phyloP scores from a whole-genome alignment of 257 asterid genomes.

The Linaria vulgaris region DNA sequence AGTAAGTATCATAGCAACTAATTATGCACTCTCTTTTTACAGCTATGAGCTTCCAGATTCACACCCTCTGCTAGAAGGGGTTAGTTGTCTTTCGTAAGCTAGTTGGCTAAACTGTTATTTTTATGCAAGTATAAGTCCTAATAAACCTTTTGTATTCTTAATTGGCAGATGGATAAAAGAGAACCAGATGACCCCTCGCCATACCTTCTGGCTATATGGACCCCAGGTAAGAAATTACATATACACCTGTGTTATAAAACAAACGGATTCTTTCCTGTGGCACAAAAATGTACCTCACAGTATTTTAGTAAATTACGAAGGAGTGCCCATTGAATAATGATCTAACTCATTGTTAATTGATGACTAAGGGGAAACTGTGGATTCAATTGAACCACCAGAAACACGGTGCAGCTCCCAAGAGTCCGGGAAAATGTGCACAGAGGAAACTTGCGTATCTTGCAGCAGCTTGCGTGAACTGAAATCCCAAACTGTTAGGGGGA shows the following conservation, averaged over 20 bases:
- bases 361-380: slow-evolving; percentile 76
- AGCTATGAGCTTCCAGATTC: slow-evolving; percentile 96
- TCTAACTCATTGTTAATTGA: slow-evolving; percentile 1
- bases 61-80: slow-evolving; percentile 86
- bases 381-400: slow-evolving; percentile 86
- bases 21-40: slow-evolving; percentile 33
- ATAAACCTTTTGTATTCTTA: slow-evolving; percentile 27
- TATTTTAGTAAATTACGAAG: slow-evolving; percentile 9
- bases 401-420: slow-evolving; percentile 66
- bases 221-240: slow-evolving; percentile 69
- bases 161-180: slow-evolving; percentile 76
- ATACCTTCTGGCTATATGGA: slow-evolving; percentile 97
- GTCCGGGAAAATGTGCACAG: slow-evolving; percentile 60
- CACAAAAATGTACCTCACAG: slow-evolving; percentile 16
- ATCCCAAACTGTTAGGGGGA: slow-evolving; percentile 88
- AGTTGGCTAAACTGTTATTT: slow-evolving; percentile 3
- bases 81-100: slow-evolving; percentile 38
- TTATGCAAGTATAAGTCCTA: slow-evolving; percentile 16
- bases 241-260: neutral
- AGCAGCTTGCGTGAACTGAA: slow-evolving; percentile 82
- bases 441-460: slow-evolving; percentile 84
- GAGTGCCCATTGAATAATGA: slow-evolving; percentile 8
- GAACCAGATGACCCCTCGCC: slow-evolving; percentile 92
- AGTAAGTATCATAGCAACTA: neutral
- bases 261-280: slow-evolving; percentile 7